Base-by-base conservation (phyloP, 1,284 basidiomycete species). In the Filobasidium uniguttulatum region DNA sequence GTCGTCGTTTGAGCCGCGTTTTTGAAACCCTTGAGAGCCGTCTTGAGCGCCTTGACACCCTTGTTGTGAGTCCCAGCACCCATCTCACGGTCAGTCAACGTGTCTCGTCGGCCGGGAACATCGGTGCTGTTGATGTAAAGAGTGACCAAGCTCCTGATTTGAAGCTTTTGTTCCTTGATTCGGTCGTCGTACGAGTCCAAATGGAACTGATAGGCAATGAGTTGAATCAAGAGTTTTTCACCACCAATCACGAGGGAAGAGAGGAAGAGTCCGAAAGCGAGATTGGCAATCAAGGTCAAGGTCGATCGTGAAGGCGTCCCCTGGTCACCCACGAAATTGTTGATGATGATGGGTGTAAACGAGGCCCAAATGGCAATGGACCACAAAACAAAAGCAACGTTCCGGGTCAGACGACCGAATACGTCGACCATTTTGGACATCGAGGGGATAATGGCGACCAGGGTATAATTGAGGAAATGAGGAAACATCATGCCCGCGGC, bases 141-240 rank as follows among this genome's bases (percentile, higher is more conserved):
- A 1, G 77, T 77, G 33, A 83, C 80, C 29, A 93, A 73, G 6
- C 79, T 73, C 56, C 73, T 75, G 53, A 89, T 76, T 25, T 85
- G 82, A 61, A 81, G 80, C 64, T 91, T 89, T 63, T 90, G 86
- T 54, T 83, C 80, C 28, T 75, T 71, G 57, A 93, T 85, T 50
- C 88, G 80, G 59, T 91, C 87, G 76, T 83, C 83, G 64, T 89
- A 93, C 8, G 84, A 86, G 56, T 82, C 77, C 61, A 85, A 82
- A 68, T 93, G 88, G 74, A 91, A 93, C 54, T 64, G 60, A 36
- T 67, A 56, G 1, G 84, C 83, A 57, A 91, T 87, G 71, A 81
- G 80, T 64, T 94, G 90, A 50, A 94, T 84, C 14, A 82, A 66
- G 55, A 90, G 77, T 66, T 96, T 96, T 66, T 93, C 87, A 46